Evolutionary conservation across 768 basidiomycete species (phyloP), one percentile per base, ranked within the genome.

Genomic region (Tricholoma saponaceum): DNA sequence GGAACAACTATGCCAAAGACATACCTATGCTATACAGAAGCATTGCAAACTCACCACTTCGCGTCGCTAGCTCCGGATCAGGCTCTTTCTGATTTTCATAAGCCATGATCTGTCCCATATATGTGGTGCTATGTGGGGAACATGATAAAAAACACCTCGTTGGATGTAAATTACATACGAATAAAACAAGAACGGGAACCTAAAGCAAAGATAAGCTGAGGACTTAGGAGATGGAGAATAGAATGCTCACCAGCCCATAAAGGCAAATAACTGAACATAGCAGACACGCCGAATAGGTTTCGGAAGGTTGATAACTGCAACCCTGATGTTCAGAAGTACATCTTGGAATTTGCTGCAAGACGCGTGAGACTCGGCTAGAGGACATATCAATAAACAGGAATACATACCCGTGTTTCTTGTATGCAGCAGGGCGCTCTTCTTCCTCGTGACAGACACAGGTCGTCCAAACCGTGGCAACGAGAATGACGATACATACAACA

Each of bases 151-250:
- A 30, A 47, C 20, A 12, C 18, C n/a, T 12, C 41, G 53, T 43
- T 23, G 13, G 32, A 35, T 30, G 43, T 32, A 26, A 56, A 35
- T 30, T 39, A 71, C 85, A 56, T 70, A 89, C 89, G 91, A 83
- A 64, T 93, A 95, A 72, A 98, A 97, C 39, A 97, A 77, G 77
- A 95, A 98, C 1, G 95, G 95, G 67, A 98, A 98, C 92, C 90
- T 89, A 44, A 12, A 41, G 20, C 47, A 56, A 25, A 25, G 13
- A 46, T 64, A 52, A 50, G 65, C 26, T 39, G 41, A 56, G 37
- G 6, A 20, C n/a, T 26, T n/a, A 20, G 43, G 5, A 16, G 22
- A 33, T 25, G 6, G 50, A 30, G 16, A 26, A 9, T 22, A 44
- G 50, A 41, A 47, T 22, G 73, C 84, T 26, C 64, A 89, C 92